Percentiles rank a stretch among this genome's conserved stretches.
phyloP scores from a whole-genome alignment of 768 basidiomycete species.

The Cystobasidium tubakii region DNA sequence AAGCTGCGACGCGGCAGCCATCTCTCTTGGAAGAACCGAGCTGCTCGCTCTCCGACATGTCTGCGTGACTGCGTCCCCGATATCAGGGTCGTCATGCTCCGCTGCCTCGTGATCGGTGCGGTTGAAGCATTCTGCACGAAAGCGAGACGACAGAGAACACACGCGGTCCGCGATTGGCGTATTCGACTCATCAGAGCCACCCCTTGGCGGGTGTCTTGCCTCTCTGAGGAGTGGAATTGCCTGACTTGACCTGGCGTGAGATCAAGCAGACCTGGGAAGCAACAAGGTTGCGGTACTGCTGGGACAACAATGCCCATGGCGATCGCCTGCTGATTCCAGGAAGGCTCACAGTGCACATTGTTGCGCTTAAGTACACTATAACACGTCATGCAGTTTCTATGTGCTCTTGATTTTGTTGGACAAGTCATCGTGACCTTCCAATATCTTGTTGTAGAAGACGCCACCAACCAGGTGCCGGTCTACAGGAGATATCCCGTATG shows the following conservation, averaged over 20 bases:
- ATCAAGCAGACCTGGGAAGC: too few relatives aligned
- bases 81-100: neutral
- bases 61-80: neutral
- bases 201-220: too few relatives aligned
- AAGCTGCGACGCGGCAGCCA: constrained; percentile 52
- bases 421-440: neutral
- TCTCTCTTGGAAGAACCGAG: neutral
- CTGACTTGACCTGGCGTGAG: too few relatives aligned
- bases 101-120: neutral
- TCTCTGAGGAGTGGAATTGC: too few relatives aligned
- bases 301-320: too few relatives aligned
- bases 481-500: constrained; percentile 14
- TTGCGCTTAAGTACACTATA: too few relatives aligned
- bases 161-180: neutral
- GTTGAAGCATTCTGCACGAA: neutral
- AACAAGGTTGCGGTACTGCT: too few relatives aligned
- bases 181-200: neutral
- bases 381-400: neutral
- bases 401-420: neutral
- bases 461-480: neutral
- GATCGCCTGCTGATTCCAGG: too few relatives aligned
- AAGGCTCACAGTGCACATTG: too few relatives aligned
- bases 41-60: neutral
- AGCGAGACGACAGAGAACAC: neutral
- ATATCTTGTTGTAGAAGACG: constrained; percentile 15